Evolutionary conservation across 2,329 filamentous ascomycete species (phyloP), one percentile per base, ranked within the genome.

Genomic region (Trichoderma citrinoviride): DNA sequence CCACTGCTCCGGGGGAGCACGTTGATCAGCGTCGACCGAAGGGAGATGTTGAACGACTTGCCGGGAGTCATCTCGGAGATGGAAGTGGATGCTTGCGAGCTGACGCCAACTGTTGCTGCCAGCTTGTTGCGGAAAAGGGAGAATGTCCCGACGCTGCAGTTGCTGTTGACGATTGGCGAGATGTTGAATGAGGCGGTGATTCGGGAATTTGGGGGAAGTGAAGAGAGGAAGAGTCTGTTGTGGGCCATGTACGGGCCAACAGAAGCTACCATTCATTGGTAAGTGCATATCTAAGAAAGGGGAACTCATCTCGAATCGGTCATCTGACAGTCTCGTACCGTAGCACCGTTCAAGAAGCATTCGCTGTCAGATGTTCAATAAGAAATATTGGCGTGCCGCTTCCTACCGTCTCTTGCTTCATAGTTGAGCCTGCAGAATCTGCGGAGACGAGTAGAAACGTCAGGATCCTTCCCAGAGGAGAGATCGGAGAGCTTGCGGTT

Each of bases 241-340:
- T 93, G 92, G 84, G 93, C 89, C 40, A 96, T 97, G 92, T 97
- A 97, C 73, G 93, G 93, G 0, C 93, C 93, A 1, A 97, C 93
- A 0, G 93, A 97, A 77, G 92, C 92, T 7, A 87, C 93, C 0
- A 96, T 97, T 65, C 93, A 97, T 74, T 97, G 85, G 83, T 84
- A 72, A 76, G 78, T 61, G 12, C 14, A 19, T 25, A 68, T 2
- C 17, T 12, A 5, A 37, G 10, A 33, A 37, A 5, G 37, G 21
- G 10, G 14, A 14, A 21, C 7, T 17, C 2, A 17, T 12, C 1
- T 25, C 21, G 7, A 7, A 17, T 5, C 19, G 15, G 12, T n/a
- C 10, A 23, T 56, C 67, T 58, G n/a, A 69, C 49, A 27, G 3
- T 25, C 21, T 33, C 4, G 8, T 14, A 14, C 17, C 6, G 29